phyloP scores from a whole-genome alignment of 176 grass and related monocot genomes.

The Areca catechu region DNA sequence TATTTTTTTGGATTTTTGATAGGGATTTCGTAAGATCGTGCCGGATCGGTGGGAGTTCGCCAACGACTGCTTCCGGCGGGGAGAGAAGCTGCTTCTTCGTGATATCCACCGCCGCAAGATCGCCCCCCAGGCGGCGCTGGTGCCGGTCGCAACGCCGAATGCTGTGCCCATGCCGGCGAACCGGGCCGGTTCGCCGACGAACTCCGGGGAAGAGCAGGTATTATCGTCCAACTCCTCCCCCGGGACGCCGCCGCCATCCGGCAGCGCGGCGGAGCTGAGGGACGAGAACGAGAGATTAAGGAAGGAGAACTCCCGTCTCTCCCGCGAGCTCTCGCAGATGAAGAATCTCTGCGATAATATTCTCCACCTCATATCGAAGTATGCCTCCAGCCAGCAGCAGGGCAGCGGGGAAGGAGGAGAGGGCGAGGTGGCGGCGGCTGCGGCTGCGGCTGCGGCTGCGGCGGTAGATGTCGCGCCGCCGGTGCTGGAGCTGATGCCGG shows the following conservation, averaged over 20 bases:
- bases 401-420: too few relatives aligned
- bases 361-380: too few relatives aligned
- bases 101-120: slow-evolving; percentile 15
- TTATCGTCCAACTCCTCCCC: slow-evolving; percentile 9
- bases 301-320: slow-evolving; percentile 12
- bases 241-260: neutral
- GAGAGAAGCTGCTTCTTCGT: slow-evolving; percentile 6
- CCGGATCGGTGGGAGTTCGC: slow-evolving; percentile 22
- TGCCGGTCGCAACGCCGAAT: neutral
- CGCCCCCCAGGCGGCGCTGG: too few relatives aligned
- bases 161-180: neutral
- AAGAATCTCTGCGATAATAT: slow-evolving; percentile 2
- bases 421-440: too few relatives aligned
- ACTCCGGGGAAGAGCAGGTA: slow-evolving; percentile 11
- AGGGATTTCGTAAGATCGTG: slow-evolving; percentile 20
- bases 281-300: slow-evolving; percentile 12
- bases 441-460: too few relatives aligned
- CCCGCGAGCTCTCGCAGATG: slow-evolving; percentile 6
- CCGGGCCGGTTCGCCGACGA: neutral
- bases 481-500: too few relatives aligned
- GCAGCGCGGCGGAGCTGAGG: neutral
- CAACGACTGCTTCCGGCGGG: slow-evolving; percentile 14
- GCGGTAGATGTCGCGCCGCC: too few relatives aligned
- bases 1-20: slow-evolving; percentile 2
- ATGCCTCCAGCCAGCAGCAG: too few relatives aligned